Percentiles rank a stretch among this genome's conserved stretches.
phyloP scores from a whole-genome alignment of 2,329 filamentous ascomycete species.

The Thelonectria rubi region DNA sequence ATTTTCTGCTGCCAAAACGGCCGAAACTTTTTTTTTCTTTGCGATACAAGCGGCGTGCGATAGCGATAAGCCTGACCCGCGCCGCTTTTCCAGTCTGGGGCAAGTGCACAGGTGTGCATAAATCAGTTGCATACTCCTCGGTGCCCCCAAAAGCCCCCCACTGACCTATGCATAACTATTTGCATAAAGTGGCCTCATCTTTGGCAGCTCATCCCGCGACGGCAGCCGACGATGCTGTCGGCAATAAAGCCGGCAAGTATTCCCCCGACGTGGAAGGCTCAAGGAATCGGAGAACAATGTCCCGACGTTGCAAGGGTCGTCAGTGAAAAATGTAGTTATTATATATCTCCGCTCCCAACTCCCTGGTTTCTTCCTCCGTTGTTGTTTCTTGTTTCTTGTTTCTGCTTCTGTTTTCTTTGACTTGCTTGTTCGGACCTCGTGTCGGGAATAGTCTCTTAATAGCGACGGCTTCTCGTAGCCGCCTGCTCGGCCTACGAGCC shows the following conservation, averaged over 20 bases:
- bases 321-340: neutral
- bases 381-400: slow-evolving; percentile 1
- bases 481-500: slow-evolving; percentile 16
- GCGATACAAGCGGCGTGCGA: slow-evolving; percentile 29
- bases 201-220: slow-evolving; percentile 1
- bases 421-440: neutral
- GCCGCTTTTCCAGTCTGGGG: slow-evolving; percentile 6
- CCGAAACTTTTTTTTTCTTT: slow-evolving; percentile 43
- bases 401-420: neutral
- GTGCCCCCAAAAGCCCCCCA: neutral
- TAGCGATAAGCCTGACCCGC: neutral
- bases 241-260: slow-evolving; percentile 21
- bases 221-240: slow-evolving; percentile 11
- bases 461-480: slow-evolving; percentile 14
- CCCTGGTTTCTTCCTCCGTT: neutral
- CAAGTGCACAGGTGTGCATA: neutral
- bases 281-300: slow-evolving; percentile 20
- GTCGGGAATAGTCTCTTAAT: slow-evolving; percentile 3
- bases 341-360: slow-evolving; percentile 4
- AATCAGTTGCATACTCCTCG: neutral
- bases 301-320: slow-evolving; percentile 5
- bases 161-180: neutral
- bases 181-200: slow-evolving; percentile 5
- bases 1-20: slow-evolving; percentile 31
- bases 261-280: slow-evolving; percentile 9